Conservation (phyloP, 495 filamentous ascomycete species). For the Aspergillus affinis region DNA sequence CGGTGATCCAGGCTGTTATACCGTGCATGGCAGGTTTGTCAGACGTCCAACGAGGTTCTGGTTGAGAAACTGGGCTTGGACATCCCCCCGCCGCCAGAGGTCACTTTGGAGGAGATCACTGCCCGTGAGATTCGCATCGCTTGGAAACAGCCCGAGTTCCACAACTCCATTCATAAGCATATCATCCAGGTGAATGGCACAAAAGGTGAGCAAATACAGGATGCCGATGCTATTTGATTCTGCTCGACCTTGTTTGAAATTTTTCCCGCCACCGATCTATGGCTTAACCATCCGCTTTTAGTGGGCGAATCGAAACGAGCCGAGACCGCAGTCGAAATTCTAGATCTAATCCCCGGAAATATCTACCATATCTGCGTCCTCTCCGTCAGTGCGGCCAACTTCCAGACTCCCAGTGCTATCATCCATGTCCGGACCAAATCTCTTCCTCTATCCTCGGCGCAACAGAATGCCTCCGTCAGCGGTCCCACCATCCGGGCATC, state of each 20-base stretch:
- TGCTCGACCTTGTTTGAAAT: constrained; percentile 17
- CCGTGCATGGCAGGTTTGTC: constrained; percentile 79
- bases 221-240: background rate
- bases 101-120: constrained; percentile 88
- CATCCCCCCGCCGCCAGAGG: constrained; percentile 82
- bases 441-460: constrained; percentile 51
- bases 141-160: constrained; percentile 79
- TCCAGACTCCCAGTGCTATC: constrained; percentile 82
- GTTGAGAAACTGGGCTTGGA: constrained; percentile 90
- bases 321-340: constrained; percentile 88
- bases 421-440: constrained; percentile 75
- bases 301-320: constrained; percentile 82
- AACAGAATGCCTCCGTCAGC: constrained; percentile 48
- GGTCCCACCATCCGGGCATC: constrained; percentile 45
- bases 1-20: constrained; percentile 63
- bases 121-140: constrained; percentile 85
- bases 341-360: constrained; percentile 76
- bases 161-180: constrained; percentile 79
- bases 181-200: constrained; percentile 91
- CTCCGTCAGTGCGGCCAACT: constrained; percentile 83
- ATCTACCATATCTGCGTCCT: constrained; percentile 93
- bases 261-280: background rate
- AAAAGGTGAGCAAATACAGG: constrained; percentile 57
- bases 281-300: constrained; percentile 34
- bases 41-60: constrained; percentile 86